Conservation (phyloP, 2,329 filamentous ascomycete genomes). For the Diaporthe capsici region DNA sequence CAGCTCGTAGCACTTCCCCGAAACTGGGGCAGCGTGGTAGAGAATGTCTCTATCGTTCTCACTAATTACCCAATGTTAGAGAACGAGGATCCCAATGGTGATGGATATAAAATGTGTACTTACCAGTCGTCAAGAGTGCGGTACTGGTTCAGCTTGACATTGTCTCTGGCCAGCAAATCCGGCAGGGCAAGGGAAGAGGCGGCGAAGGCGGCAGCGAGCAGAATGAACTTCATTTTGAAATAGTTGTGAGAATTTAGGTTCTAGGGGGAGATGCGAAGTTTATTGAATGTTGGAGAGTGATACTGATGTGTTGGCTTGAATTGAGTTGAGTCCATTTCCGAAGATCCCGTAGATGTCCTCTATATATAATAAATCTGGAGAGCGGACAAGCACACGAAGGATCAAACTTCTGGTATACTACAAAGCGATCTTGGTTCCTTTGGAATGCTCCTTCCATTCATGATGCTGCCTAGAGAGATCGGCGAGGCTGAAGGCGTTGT, state of each 20-base stretch:
- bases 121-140: background rate
- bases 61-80: background rate
- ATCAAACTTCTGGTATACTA: background rate
- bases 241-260: background rate
- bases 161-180: background rate
- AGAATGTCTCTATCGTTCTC: constrained; percentile 6
- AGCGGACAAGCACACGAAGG: background rate
- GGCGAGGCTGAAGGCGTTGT: background rate
- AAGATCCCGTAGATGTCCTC: background rate
- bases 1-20: constrained; percentile 6
- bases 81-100: background rate
- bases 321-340: too few relatives aligned
- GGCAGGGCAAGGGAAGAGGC: background rate
- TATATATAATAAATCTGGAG: background rate
- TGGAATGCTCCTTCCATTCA: background rate
- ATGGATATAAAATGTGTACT: background rate
- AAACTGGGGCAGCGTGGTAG: constrained; percentile 3
- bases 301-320: background rate
- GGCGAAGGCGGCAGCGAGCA: background rate
- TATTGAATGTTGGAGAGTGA: background rate
- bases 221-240: background rate
- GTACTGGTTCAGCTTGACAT: constrained; percentile 3
- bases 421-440: background rate
- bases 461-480: constrained; percentile 15
- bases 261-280: background rate